These are phyloP conservation scores for Chytriomyces confervae DNA, from an alignment of 192 early-diverging fungal genomes.

Conservation along the genomic window DNA sequence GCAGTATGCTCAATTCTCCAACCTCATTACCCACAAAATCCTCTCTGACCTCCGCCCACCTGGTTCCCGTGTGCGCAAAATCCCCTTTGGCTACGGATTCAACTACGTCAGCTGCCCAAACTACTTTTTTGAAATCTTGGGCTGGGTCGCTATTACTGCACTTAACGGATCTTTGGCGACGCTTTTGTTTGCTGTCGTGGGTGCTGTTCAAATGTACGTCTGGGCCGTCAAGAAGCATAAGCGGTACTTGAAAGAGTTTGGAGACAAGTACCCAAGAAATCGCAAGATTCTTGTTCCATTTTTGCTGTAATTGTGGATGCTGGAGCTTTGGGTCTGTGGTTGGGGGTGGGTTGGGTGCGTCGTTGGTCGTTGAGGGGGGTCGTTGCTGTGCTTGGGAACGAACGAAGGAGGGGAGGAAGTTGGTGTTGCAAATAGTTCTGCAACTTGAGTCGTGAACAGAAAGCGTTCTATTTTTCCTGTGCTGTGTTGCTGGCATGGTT, in stretches of 20 bases:
- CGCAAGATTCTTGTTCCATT: conserved; percentile 68
- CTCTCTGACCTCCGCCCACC: conserved; percentile 91
- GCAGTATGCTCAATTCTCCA: conserved; percentile 82
- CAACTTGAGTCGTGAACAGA: too few species aligned
- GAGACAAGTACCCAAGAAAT: conserved; percentile 79
- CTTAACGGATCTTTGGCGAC: conserved; percentile 71
- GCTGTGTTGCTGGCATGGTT: too few species aligned
- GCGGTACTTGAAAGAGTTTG: conserved; percentile 88
- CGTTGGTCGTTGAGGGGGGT: too few species aligned
- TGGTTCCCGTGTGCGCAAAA: conserved; percentile 81
- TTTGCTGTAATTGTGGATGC: conserved; percentile 30
- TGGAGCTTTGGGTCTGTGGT: too few species aligned
- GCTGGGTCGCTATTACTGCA: conserved; percentile 76
- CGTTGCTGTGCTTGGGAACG: too few species aligned
- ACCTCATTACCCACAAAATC: conserved; percentile 82
- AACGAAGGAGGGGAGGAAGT: too few species aligned
- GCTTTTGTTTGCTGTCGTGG: conserved; percentile 53
- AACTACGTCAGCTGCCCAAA: conserved; percentile 61
- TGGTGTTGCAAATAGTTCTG: too few species aligned
- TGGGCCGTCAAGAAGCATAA: conserved; percentile 98
- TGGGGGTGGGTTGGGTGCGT: too few species aligned
- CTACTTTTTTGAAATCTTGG: conserved; percentile 30
- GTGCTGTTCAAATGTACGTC: conserved; percentile 77
- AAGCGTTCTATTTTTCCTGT: too few species aligned
- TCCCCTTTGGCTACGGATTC: conserved; percentile 93